Base-by-base conservation (phyloP, 2,329 filamentous ascomycete genomes). In the Albophoma yamanashiensis region DNA sequence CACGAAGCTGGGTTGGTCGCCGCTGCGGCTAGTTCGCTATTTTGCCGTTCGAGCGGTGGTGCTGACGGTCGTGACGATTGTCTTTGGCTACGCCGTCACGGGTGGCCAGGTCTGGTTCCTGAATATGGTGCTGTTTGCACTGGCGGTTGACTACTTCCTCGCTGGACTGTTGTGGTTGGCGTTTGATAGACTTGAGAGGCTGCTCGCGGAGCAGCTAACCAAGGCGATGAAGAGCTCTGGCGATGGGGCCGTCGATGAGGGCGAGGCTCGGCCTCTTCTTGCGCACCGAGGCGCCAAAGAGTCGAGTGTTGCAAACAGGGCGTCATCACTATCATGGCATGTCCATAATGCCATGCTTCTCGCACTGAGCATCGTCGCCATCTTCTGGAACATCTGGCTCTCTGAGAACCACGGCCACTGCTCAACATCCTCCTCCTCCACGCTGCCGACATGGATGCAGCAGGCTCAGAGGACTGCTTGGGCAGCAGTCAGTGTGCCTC, bases 341-440 rank as follows among this genome's bases (percentile, higher is more conserved):
- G 11, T 72, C 0, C 75, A 77, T 62, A 79, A 79, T 60, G 60
- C 58, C 2, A 12, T 73, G 12, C 67, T 79, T 6, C 58, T 74
- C 3, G 63, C 63, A 1, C 61, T 78, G 15, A 67, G 67, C 8
- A 40, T 71, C 1, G 63, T 78, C 7, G 71, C 76, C 2, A 78
- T 78, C 25, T 76, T 70, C 67, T 79, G 77, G 77, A 79, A 79
- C 59, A 69, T 76, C 27, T 78, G 76, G 77, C 65, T 79, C 1
- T 78, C 77, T 2, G 72, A 72, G 0, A 71, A 69, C 17, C 66
- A 71, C 45, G 77, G 75, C 27, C 68, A 72, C 62, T 79, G 77
- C 58, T 58, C 63, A 5, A 58, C 56, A 5, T 53, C 59, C 31
- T 1, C 56, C 25, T 31, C 45, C 6, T 15, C 27, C 8, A 43